Evolutionary conservation across 2,329 filamentous ascomycete genomes (phyloP), one percentile per base, ranked within the genome.

Genomic region (Gnomoniopsis smithogilvyi): DNA sequence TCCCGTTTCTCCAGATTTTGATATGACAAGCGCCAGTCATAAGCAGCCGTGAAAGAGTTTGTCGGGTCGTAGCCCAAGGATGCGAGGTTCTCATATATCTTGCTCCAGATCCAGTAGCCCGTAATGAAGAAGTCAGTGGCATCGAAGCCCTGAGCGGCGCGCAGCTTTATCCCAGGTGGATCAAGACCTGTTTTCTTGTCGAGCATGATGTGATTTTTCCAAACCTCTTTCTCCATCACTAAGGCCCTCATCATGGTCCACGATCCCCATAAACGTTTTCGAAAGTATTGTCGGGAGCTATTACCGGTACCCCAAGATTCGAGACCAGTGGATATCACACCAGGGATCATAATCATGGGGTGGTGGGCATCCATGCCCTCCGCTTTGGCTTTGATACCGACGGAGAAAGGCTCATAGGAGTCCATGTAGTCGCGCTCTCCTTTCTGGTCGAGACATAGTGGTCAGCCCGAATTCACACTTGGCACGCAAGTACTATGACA

Each of bases 191-290:
- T 97, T 41, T 85, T 74, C 72, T 94, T 93, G 74, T 99, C 95
- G 12, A 99, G 82, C 93, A 98, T 98, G 66, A 99, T 91, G 72
- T 99, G 95, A 67, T 80, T 88, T 78, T 97, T 99, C 95, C 95
- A 99, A 36, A 84, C 82, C 30, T 96, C 88, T 74, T 98, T 97
- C 73, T 98, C 95, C 68, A 96, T 76, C 1, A 99, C 91, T 64
- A 99, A 76, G 0, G 95, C 94, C 52, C 89, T 85, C 92, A 99
- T 97, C 95, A 99, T 99, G 64, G 86, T 96, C 95, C 96, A 99
- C 66, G 92, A 96, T 4, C 95, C 95, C 95, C 95, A 99, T 52
- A 99, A 77, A 56, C 95, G 82, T 76, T 96, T 96, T 63, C 95
- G 83, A 73, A 99, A 99, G 74, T 98, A 99, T 60, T 89, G 90